Percentiles rank a stretch among this genome's conserved stretches.
These are phyloP conservation scores for Fusarium praegraminearum DNA, from an alignment of 2,329 filamentous ascomycete species.

Conservation along the genomic window DNA sequence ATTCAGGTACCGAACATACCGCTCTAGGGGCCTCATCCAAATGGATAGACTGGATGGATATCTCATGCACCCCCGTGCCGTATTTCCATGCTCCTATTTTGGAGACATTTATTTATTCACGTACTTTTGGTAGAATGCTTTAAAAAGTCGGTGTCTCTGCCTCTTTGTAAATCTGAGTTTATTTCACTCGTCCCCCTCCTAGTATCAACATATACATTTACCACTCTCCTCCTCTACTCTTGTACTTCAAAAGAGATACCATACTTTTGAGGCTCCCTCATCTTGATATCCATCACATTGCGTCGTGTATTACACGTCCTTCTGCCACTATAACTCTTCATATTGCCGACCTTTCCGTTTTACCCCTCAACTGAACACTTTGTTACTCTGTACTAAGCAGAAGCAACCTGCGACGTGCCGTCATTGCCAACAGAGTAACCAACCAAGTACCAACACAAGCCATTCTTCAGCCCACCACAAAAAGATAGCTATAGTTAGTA, in stretches of 20 bases:
- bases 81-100: conserved; percentile 30
- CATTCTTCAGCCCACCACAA: conserved; percentile 19
- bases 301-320: conserved; percentile 13
- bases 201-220: background rate
- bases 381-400: background rate
- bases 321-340: background rate
- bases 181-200: conserved; percentile 1
- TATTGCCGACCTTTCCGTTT: conserved; percentile 28
- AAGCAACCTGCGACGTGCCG: conserved; percentile 30
- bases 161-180: background rate
- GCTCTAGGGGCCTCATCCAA: background rate
- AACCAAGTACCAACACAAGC: conserved; percentile 22
- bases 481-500: background rate
- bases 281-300: background rate
- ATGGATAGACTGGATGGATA: conserved; percentile 1
- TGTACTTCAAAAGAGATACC: background rate
- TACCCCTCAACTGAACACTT: conserved; percentile 27
- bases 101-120: conserved; percentile 27
- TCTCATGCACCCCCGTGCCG: conserved; percentile 25
- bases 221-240: background rate
- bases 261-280: background rate
- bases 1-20: conserved; percentile 20
- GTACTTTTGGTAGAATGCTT: conserved; percentile 18
- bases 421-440: conserved; percentile 25
- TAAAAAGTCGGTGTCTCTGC: conserved; percentile 41